Conservation (phyloP, 805 yeast genomes). For the Sugiyamaella americana region DNA sequence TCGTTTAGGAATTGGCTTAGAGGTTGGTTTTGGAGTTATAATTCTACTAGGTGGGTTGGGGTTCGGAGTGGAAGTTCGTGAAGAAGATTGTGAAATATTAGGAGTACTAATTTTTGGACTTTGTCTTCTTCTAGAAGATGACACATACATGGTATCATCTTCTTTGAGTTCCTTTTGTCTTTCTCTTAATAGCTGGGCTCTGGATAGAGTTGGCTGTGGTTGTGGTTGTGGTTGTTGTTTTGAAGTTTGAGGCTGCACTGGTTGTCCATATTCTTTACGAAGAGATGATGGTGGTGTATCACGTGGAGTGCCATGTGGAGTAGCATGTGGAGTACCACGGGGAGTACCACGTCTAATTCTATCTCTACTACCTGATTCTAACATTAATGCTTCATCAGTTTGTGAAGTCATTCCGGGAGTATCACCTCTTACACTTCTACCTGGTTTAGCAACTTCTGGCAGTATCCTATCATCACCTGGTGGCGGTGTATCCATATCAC, state of each 20-base stretch:
- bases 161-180: constrained; percentile 5
- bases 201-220: constrained; percentile 14
- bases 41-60: constrained; percentile 15
- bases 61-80: neutral
- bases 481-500: neutral
- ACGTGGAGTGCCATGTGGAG: neutral
- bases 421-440: too few relatives aligned
- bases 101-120: constrained; percentile 13
- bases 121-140: constrained; percentile 16
- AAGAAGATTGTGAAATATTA: neutral
- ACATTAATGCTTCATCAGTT: constrained; percentile 13
- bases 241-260: constrained; percentile 17
- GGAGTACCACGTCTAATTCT: constrained; percentile 3
- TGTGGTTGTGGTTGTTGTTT: neutral
- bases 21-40: constrained; percentile 15
- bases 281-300: neutral
- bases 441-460: too few relatives aligned
- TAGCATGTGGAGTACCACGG: neutral
- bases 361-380: constrained; percentile 10
- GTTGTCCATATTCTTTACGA: too few relatives aligned
- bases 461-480: neutral
- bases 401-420: neutral
- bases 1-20: constrained; percentile 20
- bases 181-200: constrained; percentile 23
- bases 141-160: constrained; percentile 19